Evolutionary conservation across 306 rosid species (phyloP), one percentile per base, ranked within the genome.

Genomic region (Acacia confusa): DNA sequence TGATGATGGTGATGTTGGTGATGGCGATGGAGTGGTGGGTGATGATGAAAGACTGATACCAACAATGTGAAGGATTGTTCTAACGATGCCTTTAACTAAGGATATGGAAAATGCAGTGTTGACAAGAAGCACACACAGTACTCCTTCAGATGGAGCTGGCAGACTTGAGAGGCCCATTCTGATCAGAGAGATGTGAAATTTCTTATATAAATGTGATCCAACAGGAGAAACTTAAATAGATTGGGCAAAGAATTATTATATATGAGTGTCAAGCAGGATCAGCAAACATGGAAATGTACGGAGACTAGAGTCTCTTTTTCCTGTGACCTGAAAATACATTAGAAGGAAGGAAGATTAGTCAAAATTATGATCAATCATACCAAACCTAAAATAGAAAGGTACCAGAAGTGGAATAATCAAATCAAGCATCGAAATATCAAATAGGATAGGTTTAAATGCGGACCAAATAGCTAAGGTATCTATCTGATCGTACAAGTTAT

Each of bases 71-170:
- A 93, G 91, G 87, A 95, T 85, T 40, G 94, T 84, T 78, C 91
- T 84, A 68, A 95, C 84, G 78, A 93, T 82, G 85, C 92, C 95
- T 71, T 93, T 95, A 78, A 95, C 80, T 60, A 92, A 83, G 82
- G 98, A 93, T 75, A 95, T 77, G 58, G 97, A 91, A 22, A 90
- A 73, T 3, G 93, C 94, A 25, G 96, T 89, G 89, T 95, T 95
- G 34, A 90, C 92, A 53, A 95, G 15, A 73, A 93, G 81, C 40
- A 85, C 84, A 80, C 95, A 90, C 5, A 93, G 76, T 19, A 95
- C 92, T 82, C 99, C 99, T 88, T 93, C 97, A 30, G 97, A 92
- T 81, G 94, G 97, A 82, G 99, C 88, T 81, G 99, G 98, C 12
- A 95, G 97, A 91, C 88, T 93, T 71, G 95, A 90, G 64, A 95